These are phyloP conservation scores for Solanum virginianum DNA, from an alignment of 257 asterid species.

Conservation along the genomic window DNA sequence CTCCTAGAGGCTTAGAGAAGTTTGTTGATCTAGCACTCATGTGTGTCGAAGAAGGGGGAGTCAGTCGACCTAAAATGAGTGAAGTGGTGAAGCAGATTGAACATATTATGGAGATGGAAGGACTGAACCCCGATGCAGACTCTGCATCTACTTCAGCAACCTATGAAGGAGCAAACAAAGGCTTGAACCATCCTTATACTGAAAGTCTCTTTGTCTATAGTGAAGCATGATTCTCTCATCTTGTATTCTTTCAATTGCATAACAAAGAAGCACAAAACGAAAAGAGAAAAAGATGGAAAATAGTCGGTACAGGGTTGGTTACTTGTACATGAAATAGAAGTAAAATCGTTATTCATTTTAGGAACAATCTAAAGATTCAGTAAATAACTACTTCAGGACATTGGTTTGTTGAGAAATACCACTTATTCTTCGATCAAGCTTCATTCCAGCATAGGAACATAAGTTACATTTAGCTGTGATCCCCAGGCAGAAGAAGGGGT, in stretches of 20 bases:
- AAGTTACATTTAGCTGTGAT: slow-evolving; percentile 35
- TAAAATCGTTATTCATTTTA: neutral
- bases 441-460: slow-evolving; percentile 48
- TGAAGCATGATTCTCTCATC: slow-evolving; percentile 9
- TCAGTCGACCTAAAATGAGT: slow-evolving; percentile 54
- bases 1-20: slow-evolving; percentile 52
- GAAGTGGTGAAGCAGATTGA: slow-evolving; percentile 83
- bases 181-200: slow-evolving; percentile 41
- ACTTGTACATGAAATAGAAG: neutral
- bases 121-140: slow-evolving; percentile 63
- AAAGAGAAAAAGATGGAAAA: neutral
- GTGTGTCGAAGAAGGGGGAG: slow-evolving; percentile 55
- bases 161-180: slow-evolving; percentile 42
- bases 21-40: slow-evolving; percentile 55
- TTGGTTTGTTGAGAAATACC: slow-evolving; percentile 2
- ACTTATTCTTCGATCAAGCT: slow-evolving; percentile 35
- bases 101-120: slow-evolving; percentile 54
- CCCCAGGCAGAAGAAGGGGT: slow-evolving; percentile 31
- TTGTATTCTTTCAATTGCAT: neutral
- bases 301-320: neutral
- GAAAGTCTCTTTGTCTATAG: slow-evolving; percentile 57
- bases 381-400: neutral
- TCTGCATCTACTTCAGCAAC: slow-evolving; percentile 74
- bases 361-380: neutral
- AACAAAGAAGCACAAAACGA: neutral